These are phyloP conservation scores for Eimeria brunetti DNA, from an alignment of 169 alveolate genomes.

Conservation along the genomic window DNA sequence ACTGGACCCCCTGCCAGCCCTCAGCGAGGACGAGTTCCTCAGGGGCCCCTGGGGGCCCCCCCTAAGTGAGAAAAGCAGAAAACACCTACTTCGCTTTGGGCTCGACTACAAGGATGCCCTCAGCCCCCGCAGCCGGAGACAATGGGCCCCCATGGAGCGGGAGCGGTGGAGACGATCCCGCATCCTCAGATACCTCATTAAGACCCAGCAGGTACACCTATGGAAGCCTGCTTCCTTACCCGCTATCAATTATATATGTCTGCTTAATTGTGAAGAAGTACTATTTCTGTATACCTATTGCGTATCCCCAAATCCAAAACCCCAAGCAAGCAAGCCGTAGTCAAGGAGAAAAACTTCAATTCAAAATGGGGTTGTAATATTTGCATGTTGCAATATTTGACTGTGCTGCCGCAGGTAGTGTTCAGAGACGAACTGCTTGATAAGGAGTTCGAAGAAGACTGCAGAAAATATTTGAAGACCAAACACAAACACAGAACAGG, in stretches of 20 bases:
- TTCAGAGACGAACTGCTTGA: not conserved
- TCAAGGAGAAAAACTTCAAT: too few relatives aligned
- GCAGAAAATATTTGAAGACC: not conserved
- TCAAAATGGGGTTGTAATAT: too few relatives aligned
- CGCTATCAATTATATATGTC: too few relatives aligned
- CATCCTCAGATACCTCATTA: conserved; percentile 19
- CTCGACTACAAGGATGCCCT: conserved; percentile 22
- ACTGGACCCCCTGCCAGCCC: conserved; percentile 13
- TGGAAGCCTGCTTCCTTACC: not conserved
- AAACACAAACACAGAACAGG: not conserved
- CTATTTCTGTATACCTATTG: not conserved
- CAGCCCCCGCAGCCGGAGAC: conserved; percentile 24
- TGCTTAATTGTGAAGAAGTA: too few relatives aligned
- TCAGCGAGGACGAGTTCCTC: conserved; percentile 29
- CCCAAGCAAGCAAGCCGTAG: not conserved
- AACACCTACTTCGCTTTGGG: conserved; percentile 17
- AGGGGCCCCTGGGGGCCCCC: conserved; percentile 62
- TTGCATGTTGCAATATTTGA: not conserved
- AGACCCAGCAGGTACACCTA: conserved; percentile 24
- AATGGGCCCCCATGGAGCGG: conserved; percentile 26
- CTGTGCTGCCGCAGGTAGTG: not conserved
- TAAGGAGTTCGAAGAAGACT: conserved; percentile 22
- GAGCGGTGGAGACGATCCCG: conserved; percentile 42
- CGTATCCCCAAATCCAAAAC: not conserved
- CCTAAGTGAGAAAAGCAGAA: not conserved